phyloP scores from a whole-genome alignment of 2,329 filamentous ascomycete species.

The Claviceps digitariae region DNA sequence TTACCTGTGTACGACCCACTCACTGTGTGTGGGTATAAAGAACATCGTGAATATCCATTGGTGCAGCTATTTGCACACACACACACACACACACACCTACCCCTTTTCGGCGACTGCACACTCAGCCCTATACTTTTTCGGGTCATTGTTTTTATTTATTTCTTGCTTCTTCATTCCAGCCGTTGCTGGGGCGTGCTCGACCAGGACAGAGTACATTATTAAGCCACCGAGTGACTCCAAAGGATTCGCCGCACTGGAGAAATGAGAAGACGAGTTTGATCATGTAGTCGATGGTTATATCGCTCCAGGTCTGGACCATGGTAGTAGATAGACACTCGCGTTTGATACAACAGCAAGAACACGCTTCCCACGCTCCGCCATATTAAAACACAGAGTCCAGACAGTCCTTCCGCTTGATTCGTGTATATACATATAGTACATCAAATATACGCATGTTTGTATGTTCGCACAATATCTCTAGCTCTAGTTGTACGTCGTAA shows the following conservation, averaged over 20 bases:
- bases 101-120: no score
- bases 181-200: no score
- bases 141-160: no score
- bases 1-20: no score
- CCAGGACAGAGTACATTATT: no score
- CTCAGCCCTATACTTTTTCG: no score
- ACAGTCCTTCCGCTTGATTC: background rate
- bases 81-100: no score
- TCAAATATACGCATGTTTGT: background rate
- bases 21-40: no score
- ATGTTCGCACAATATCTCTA: background rate
- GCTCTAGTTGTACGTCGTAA: background rate
- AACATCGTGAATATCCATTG: no score
- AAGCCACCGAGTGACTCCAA: no score
- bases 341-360: background rate
- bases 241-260: background rate
- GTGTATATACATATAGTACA: background rate
- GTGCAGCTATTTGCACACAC: no score
- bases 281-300: background rate
- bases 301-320: background rate
- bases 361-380: background rate
- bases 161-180: no score
- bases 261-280: background rate
- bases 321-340: background rate
- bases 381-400: background rate